Evolutionary conservation across 805 yeast genomes (phyloP).

Genomic region (Candida awuae): DNA sequence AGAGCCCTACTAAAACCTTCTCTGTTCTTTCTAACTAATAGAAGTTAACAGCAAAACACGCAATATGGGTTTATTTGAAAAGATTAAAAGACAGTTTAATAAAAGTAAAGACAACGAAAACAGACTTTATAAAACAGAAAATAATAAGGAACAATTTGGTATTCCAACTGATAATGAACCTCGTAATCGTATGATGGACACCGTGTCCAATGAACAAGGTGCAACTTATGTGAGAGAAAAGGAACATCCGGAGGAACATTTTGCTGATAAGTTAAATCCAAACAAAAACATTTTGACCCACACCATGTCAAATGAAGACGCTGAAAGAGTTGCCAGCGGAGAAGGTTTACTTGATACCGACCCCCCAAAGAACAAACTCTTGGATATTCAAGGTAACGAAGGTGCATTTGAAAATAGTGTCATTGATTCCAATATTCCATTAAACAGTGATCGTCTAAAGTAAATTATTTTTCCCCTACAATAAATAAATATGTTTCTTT

Average conservation of each 20-base stretch:
- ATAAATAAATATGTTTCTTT: neutral
- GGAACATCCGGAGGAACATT: neutral
- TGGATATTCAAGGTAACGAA: conserved; percentile 7
- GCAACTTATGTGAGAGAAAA: neutral
- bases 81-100: conserved; percentile 7
- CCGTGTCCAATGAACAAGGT: conserved; percentile 12
- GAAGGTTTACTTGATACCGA: neutral
- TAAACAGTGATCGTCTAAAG: conserved; percentile 8
- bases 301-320: conserved; percentile 9
- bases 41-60: no score
- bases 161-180: conserved; percentile 7
- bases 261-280: neutral
- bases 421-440: neutral
- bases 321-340: conserved; percentile 2
- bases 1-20: no score
- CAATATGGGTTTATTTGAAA: conserved; percentile 12
- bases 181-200: conserved; percentile 13
- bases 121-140: conserved; percentile 9
- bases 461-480: neutral
- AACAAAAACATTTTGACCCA: conserved; percentile 3
- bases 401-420: neutral
- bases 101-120: conserved; percentile 4
- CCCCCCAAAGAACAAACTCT: conserved; percentile 6
- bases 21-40: no score
- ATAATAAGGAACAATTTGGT: conserved; percentile 10